phyloP scores from a whole-genome alignment of 2,329 filamentous ascomycete genomes.

The Iodosphaeria phyllophila region DNA sequence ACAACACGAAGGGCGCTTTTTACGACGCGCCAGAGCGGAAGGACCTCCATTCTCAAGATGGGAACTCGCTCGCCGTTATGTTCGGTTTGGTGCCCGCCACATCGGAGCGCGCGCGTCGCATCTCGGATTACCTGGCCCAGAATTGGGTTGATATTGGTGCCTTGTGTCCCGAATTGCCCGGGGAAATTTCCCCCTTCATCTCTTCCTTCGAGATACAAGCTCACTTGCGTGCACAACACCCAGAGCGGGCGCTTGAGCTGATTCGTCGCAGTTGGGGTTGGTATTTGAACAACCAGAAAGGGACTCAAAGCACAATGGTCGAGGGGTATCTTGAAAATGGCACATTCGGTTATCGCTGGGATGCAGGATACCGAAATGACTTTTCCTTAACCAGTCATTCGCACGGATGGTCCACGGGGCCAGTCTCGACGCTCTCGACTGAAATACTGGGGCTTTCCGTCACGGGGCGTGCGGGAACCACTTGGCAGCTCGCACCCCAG shows the following conservation, averaged over 20 bases:
- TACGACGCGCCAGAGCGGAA: conserved; percentile 18
- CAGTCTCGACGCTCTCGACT: conserved; percentile 24
- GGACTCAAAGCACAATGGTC: conserved; percentile 37
- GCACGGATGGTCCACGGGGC: conserved; percentile 29
- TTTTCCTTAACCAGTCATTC: conserved; percentile 26
- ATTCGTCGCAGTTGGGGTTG: conserved; percentile 39
- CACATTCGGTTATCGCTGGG: conserved; percentile 34
- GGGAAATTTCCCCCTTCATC: conserved; percentile 39
- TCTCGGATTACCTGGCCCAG: conserved; percentile 23
- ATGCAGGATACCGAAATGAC: conserved; percentile 30
- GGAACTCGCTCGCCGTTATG: conserved; percentile 34
- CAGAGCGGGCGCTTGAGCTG: conserved; percentile 32
- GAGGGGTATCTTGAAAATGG: conserved; percentile 39
- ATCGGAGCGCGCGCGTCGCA: conserved; percentile 14
- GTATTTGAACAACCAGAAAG: conserved; percentile 36
- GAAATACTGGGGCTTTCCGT: conserved; percentile 23
- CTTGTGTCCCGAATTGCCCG: conserved; percentile 33
- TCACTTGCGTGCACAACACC: conserved; percentile 27
- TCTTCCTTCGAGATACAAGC: conserved; percentile 39
- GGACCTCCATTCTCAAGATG: conserved; percentile 38
- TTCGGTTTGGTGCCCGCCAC: conserved; percentile 22
- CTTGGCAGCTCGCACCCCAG: conserved; percentile 19
- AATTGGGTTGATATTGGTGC: conserved; percentile 39
- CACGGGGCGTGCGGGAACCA: conserved; percentile 14
- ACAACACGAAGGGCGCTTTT: conserved; percentile 27